Percentiles rank a stretch among this genome's conserved stretches.
These are phyloP conservation scores for Phoenix roebelenii DNA, from an alignment of 176 grass and related monocot species.

Conservation along the genomic window DNA sequence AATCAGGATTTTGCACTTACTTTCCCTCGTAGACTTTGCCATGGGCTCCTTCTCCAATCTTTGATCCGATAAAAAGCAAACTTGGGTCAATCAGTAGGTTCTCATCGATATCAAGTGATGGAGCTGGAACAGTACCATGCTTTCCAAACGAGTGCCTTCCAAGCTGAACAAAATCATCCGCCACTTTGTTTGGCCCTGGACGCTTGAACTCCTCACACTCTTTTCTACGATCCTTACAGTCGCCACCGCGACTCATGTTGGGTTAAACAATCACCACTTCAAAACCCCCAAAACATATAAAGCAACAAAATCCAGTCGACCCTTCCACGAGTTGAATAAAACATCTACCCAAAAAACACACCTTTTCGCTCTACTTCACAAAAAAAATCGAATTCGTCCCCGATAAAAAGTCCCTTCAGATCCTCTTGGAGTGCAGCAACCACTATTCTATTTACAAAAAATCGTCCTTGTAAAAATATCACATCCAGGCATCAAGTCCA, in stretches of 20 bases:
- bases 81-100: constrained; percentile 40
- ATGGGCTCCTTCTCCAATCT: constrained; percentile 52
- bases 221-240: constrained; percentile 13
- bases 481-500: too few relatives aligned
- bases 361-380: too few relatives aligned
- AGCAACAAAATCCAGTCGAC: too few relatives aligned
- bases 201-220: constrained; percentile 16
- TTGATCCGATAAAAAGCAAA: constrained; percentile 43
- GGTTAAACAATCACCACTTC: not conserved
- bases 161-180: constrained; percentile 28
- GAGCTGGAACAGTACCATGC: constrained; percentile 8
- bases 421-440: too few relatives aligned
- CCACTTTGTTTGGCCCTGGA: constrained; percentile 12
- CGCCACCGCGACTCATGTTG: constrained; percentile 16
- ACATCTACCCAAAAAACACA: too few relatives aligned
- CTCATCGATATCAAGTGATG: constrained; percentile 32
- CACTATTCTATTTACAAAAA: too few relatives aligned
- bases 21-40: constrained; percentile 51
- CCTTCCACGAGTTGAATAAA: too few relatives aligned
- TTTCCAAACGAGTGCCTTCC: constrained; percentile 22
- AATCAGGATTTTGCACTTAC: constrained; percentile 24
- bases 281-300: too few relatives aligned
- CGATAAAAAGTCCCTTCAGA: too few relatives aligned
- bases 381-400: too few relatives aligned
- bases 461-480: too few relatives aligned